Conservation (phyloP, 441 rosid genomes). For the Pelargonium myrrhifolium region DNA sequence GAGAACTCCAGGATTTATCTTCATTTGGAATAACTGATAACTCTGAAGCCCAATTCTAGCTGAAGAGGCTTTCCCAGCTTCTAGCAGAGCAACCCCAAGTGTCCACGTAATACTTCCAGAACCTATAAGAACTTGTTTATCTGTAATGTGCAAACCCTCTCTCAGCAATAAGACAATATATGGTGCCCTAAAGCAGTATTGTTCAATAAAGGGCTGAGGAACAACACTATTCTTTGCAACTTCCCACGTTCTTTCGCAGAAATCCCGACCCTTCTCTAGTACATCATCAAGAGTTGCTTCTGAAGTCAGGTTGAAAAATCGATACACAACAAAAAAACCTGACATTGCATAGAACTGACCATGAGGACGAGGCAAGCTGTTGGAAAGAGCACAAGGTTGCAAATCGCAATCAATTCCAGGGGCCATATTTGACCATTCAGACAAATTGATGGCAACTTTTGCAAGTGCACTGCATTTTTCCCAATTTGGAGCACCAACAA, state of each 20-base stretch:
- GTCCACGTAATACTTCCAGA: conserved; percentile 99
- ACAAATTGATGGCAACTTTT: conserved; percentile 70
- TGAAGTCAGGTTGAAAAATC: conserved; percentile 69
- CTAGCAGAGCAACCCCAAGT: conserved; percentile 82
- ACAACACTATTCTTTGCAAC: conserved; percentile 73
- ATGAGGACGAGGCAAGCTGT: conserved; percentile 64
- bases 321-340: conserved; percentile 87
- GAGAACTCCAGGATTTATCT: conserved; percentile 59
- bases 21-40: conserved; percentile 51
- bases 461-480: conserved; percentile 71
- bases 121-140: conserved; percentile 61
- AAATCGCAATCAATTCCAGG: conserved; percentile 73
- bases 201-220: conserved; percentile 95
- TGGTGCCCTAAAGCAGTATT: conserved; percentile 97
- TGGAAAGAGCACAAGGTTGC: conserved; percentile 87
- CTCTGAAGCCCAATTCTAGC: conserved; percentile 50
- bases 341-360: conserved; percentile 91
- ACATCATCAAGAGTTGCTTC: conserved; percentile 92
- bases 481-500: conserved; percentile 87
- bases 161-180: conserved; percentile 71
- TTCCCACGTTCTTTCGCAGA: conserved; percentile 79
- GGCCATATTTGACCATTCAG: conserved; percentile 68
- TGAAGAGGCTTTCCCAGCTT: conserved; percentile 75
- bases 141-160: conserved; percentile 87
- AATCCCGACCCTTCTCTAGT: conserved; percentile 72